phyloP scores from a whole-genome alignment of 257 asterid species.

The Solanum ossicruentum region DNA sequence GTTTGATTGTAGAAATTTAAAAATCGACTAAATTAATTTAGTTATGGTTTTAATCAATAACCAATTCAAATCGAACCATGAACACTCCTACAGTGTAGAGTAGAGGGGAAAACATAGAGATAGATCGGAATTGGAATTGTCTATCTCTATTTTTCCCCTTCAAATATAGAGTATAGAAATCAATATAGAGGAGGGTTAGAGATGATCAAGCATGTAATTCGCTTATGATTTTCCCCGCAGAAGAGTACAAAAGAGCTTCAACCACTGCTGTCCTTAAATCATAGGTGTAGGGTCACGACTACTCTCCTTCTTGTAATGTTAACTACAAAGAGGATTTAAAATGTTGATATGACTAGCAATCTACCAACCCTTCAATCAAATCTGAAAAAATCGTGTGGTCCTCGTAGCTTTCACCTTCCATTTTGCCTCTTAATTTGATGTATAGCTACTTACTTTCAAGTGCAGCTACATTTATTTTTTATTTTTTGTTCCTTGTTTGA shows the following conservation, averaged over 20 bases:
- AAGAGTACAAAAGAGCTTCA: no score
- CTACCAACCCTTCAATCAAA: conserved; percentile 10
- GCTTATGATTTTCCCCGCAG: neutral
- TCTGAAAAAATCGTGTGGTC: conserved; percentile 1
- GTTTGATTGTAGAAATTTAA: no score
- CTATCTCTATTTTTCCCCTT: no score
- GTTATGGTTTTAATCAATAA: no score
- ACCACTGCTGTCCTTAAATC: conserved; percentile 2
- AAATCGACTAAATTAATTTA: no score
- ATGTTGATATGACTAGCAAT: conserved; percentile 25
- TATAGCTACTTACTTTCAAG: neutral
- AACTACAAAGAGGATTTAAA: conserved; percentile 23
- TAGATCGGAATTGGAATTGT: no score
- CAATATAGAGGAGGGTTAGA: no score
- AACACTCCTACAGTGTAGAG: no score
- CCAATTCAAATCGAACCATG: no score
- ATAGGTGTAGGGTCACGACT: conserved; percentile 19
- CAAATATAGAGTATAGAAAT: no score
- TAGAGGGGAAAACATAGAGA: no score
- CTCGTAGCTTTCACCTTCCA: neutral
- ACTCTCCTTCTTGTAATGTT: conserved; percentile 4
- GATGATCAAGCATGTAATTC: no score
- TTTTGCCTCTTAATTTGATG: neutral
- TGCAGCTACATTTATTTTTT: neutral
- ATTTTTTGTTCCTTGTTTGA: neutral